Percentiles rank a stretch among this genome's conserved stretches.
These are phyloP conservation scores for Fusarium sp. DNA, from an alignment of 2,329 filamentous ascomycete genomes.

Conservation along the genomic window DNA sequence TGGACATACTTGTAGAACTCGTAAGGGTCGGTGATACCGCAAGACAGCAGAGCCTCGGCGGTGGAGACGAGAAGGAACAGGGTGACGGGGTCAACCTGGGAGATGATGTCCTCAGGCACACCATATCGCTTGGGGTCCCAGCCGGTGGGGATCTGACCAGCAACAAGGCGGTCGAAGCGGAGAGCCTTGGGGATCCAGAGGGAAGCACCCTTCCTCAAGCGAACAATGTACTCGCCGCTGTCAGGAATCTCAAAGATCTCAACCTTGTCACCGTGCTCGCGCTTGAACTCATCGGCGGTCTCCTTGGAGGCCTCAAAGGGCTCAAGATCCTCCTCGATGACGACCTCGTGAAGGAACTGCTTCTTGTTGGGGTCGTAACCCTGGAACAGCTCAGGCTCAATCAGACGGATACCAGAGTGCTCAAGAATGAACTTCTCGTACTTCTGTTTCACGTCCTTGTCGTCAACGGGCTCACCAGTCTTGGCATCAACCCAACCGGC, in stretches of 20 bases:
- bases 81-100: conserved; percentile 96
- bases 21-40: conserved; percentile 98
- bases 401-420: conserved; percentile 96
- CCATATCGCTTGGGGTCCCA: conserved; percentile 98
- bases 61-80: conserved; percentile 95
- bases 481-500: conserved; percentile 97
- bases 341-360: conserved; percentile 96
- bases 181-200: conserved; percentile 97
- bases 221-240: conserved; percentile 93
- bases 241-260: conserved; percentile 96
- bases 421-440: conserved; percentile 98
- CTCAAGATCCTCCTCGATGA: conserved; percentile 96
- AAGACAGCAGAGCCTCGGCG: conserved; percentile 88
- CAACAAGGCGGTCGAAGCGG: conserved; percentile 95
- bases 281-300: conserved; percentile 96
- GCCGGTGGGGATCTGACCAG: conserved; percentile 95
- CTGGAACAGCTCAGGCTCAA: conserved; percentile 95
- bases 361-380: conserved; percentile 99
- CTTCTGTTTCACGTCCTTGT: conserved; percentile 97
- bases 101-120: conserved; percentile 96
- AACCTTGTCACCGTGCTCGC: conserved; percentile 96
- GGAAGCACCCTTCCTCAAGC: conserved; percentile 93
- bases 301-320: conserved; percentile 98
- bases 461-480: conserved; percentile 93
- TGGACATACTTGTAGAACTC: conserved; percentile 99